These are phyloP conservation scores for Wallacemonas sp. DNA, from an alignment of 208 protist species.

Conservation along the genomic window DNA sequence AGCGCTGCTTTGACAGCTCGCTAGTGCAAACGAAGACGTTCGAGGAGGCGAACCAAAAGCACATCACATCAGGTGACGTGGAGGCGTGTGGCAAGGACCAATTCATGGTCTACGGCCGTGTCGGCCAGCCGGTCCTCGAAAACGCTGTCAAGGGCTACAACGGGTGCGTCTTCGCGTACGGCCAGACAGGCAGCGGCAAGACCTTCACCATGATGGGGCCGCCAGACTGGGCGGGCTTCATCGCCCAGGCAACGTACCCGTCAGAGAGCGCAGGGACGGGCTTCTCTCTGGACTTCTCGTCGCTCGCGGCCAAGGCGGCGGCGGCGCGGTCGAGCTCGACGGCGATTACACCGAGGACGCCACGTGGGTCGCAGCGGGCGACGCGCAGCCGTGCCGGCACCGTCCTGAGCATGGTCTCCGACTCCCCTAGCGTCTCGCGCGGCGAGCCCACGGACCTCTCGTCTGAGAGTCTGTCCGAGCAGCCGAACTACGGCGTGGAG, in stretches of 20 bases:
- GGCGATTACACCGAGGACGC: neutral
- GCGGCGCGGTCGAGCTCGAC: neutral
- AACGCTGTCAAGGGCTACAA: slow-evolving; percentile 66
- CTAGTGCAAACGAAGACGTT: slow-evolving; percentile 1
- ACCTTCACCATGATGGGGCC: slow-evolving; percentile 94
- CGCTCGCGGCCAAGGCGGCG: neutral
- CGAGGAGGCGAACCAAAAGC: slow-evolving; percentile 13
- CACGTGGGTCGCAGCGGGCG: neutral
- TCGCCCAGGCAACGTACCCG: neutral
- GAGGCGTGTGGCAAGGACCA: slow-evolving; percentile 36
- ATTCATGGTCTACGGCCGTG: slow-evolving; percentile 54
- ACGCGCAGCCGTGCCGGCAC: slow-evolving; percentile 11
- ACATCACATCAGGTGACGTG: neutral
- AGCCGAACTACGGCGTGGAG: slow-evolving; percentile 23
- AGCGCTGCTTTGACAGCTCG: slow-evolving; percentile 55
- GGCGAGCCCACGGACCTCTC: neutral
- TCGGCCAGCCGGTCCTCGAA: slow-evolving; percentile 37
- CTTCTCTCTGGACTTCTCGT: slow-evolving; percentile 10
- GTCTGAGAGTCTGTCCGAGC: neutral
- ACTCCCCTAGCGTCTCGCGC: neutral
- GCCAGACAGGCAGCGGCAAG: slow-evolving; percentile 91
- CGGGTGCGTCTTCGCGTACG: slow-evolving; percentile 91
- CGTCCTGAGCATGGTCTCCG: slow-evolving; percentile 7
- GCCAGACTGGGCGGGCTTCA: slow-evolving; percentile 13
- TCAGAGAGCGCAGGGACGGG: neutral